phyloP scores from a whole-genome alignment of 2,329 filamentous ascomycete genomes.

The Gremmenia infestans region DNA sequence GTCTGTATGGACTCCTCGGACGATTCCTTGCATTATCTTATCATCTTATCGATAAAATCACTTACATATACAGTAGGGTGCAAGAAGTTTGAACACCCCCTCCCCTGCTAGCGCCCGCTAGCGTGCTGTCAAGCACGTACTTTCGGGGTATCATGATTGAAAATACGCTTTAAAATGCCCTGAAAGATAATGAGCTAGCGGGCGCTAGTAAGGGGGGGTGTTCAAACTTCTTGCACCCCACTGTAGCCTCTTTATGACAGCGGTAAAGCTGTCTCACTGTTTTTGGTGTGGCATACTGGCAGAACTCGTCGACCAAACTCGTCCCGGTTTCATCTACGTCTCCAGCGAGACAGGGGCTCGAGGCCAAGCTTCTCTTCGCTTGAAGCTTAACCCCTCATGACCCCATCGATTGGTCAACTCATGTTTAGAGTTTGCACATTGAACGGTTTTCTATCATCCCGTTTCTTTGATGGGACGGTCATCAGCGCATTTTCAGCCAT shows the following conservation, averaged over 20 bases:
- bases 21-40: neutral
- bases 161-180: too few species aligned
- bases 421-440: slow-evolving; percentile 18
- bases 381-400: slow-evolving; percentile 9
- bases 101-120: too few species aligned
- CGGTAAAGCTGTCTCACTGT: slow-evolving; percentile 14
- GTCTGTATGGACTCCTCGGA: neutral
- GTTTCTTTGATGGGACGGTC: slow-evolving; percentile 9
- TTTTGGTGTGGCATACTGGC: slow-evolving; percentile 17
- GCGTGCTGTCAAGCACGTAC: too few species aligned
- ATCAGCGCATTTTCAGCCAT: slow-evolving; percentile 18
- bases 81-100: too few species aligned
- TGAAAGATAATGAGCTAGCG: too few species aligned
- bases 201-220: too few species aligned
- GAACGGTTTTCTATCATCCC: slow-evolving; percentile 18
- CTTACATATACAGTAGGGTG: too few species aligned
- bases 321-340: slow-evolving; percentile 23
- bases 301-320: slow-evolving; percentile 22
- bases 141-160: too few species aligned
- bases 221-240: too few species aligned
- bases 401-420: slow-evolving; percentile 17
- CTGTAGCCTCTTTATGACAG: slow-evolving; percentile 8
- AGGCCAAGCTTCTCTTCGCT: slow-evolving; percentile 13
- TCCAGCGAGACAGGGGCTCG: slow-evolving; percentile 17
- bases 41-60: slow-evolving; percentile 7